phyloP scores from a whole-genome alignment of 2,329 filamentous ascomycete species.

The Aspergillus sp. region DNA sequence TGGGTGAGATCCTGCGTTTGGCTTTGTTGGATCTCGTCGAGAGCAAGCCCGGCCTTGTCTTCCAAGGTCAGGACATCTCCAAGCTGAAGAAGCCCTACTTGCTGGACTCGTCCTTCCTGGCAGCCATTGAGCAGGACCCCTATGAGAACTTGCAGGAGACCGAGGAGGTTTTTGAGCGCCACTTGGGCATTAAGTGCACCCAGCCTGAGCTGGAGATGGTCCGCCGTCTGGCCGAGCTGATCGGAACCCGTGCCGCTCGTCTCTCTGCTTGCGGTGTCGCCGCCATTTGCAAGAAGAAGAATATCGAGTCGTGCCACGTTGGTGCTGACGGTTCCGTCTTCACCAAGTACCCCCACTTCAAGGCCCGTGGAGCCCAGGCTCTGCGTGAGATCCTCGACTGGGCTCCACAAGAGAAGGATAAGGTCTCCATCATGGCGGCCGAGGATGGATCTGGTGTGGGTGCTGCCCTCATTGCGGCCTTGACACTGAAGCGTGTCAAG shows the following conservation, averaged over 20 bases:
- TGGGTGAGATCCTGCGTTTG: slow-evolving; percentile 90
- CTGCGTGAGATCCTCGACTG: slow-evolving; percentile 95
- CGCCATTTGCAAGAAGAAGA: slow-evolving; percentile 96
- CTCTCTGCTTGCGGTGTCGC: slow-evolving; percentile 92
- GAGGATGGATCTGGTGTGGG: slow-evolving; percentile 98
- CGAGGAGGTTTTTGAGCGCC: slow-evolving; percentile 71
- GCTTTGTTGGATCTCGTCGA: slow-evolving; percentile 82
- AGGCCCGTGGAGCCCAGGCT: slow-evolving; percentile 81
- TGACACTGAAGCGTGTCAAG: slow-evolving; percentile 60
- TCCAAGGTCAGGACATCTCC: slow-evolving; percentile 75
- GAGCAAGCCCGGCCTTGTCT: slow-evolving; percentile 68
- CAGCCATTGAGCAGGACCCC: slow-evolving; percentile 88
- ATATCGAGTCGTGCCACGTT: slow-evolving; percentile 81
- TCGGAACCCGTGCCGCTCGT: slow-evolving; percentile 88
- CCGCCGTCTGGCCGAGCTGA: slow-evolving; percentile 84
- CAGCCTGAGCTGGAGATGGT: slow-evolving; percentile 82
- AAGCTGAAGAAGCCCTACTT: slow-evolving; percentile 81
- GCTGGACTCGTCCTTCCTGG: slow-evolving; percentile 89
- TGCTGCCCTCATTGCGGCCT: slow-evolving; percentile 81
- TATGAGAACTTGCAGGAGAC: slow-evolving; percentile 95
- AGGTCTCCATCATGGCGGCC: slow-evolving; percentile 79
- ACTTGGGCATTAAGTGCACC: slow-evolving; percentile 66
- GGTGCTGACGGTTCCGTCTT: slow-evolving; percentile 97
- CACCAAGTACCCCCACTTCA: slow-evolving; percentile 99
- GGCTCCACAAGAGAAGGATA: slow-evolving; percentile 79